Percentiles rank a stretch among this genome's conserved stretches.
phyloP scores from a whole-genome alignment of 2,329 filamentous ascomycete species.

The Nannizziopsis barbatae region DNA sequence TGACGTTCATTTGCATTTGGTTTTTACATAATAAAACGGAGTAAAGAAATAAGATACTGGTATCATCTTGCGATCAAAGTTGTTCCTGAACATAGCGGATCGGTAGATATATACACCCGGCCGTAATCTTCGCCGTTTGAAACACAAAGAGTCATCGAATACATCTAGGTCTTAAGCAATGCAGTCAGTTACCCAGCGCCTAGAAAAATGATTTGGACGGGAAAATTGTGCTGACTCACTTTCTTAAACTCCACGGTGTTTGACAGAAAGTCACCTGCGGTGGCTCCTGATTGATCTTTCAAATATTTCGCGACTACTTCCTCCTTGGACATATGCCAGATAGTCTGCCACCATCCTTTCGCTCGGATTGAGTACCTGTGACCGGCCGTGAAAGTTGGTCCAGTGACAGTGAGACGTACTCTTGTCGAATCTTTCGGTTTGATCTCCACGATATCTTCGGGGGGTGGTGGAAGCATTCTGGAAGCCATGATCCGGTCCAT shows the following conservation, averaged over 20 bases:
- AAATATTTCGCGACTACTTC: constrained; percentile 21
- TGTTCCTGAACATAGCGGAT: too few relatives aligned
- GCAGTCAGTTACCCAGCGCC: neutral
- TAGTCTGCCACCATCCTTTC: constrained; percentile 28
- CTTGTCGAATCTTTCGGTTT: constrained; percentile 19
- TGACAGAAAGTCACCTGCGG: constrained; percentile 20
- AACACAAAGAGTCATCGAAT: neutral
- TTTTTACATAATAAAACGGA: too few relatives aligned
- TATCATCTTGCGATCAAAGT: too few relatives aligned
- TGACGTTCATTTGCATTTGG: too few relatives aligned
- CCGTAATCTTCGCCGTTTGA: too few relatives aligned
- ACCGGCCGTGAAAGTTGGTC: constrained; percentile 21
- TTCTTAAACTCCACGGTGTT: constrained; percentile 15
- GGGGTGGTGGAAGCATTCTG: constrained; percentile 24
- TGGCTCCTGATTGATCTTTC: constrained; percentile 15
- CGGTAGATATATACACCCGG: too few relatives aligned
- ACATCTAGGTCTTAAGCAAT: neutral
- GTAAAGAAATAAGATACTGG: too few relatives aligned
- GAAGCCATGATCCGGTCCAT: constrained; percentile 26
- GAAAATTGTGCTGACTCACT: neutral
- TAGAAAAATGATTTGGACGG: neutral
- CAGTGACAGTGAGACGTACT: constrained; percentile 20
- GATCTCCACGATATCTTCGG: constrained; percentile 26
- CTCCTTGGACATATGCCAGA: constrained; percentile 22
- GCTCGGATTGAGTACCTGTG: constrained; percentile 26